Percentiles rank a stretch among this genome's conserved stretches.
phyloP scores from a whole-genome alignment of 768 basidiomycete species.

The Russula abietina region DNA sequence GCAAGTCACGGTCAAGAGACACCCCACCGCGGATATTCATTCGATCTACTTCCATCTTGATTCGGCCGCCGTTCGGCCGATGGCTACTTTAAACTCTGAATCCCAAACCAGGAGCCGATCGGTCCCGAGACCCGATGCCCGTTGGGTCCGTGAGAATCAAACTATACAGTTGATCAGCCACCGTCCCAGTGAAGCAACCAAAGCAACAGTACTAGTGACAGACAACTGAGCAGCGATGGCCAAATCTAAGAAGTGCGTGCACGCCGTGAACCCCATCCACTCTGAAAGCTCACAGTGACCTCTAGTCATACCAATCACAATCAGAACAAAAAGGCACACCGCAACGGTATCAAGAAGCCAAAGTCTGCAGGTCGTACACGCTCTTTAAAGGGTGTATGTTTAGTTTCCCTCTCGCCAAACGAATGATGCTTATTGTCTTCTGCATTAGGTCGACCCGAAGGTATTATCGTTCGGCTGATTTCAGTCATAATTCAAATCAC shows the following conservation, averaged over 20 bases:
- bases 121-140: conserved; percentile 8
- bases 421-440: conserved; percentile 5
- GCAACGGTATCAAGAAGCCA: conserved; percentile 92
- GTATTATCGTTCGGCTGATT: conserved; percentile 33
- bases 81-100: neutral
- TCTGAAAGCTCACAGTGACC: conserved; percentile 9
- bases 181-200: neutral
- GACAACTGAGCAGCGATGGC: conserved; percentile 54
- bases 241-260: conserved; percentile 93
- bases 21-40: neutral
- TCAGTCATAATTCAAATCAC: neutral
- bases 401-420: conserved; percentile 46
- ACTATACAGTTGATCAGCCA: conserved; percentile 33
- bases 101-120: neutral
- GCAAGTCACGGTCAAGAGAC: neutral
- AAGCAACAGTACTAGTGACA: conserved; percentile 10
- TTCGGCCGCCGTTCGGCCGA: conserved; percentile 6
- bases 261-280: conserved; percentile 8
- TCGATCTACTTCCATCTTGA: neutral
- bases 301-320: conserved; percentile 89
- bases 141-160: conserved; percentile 8
- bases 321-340: conserved; percentile 94
- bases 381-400: conserved; percentile 90
- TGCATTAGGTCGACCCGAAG: conserved; percentile 69
- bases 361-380: conserved; percentile 57